Conservation (phyloP, 2,329 filamentous ascomycete species). For the Cercospora sp. region DNA sequence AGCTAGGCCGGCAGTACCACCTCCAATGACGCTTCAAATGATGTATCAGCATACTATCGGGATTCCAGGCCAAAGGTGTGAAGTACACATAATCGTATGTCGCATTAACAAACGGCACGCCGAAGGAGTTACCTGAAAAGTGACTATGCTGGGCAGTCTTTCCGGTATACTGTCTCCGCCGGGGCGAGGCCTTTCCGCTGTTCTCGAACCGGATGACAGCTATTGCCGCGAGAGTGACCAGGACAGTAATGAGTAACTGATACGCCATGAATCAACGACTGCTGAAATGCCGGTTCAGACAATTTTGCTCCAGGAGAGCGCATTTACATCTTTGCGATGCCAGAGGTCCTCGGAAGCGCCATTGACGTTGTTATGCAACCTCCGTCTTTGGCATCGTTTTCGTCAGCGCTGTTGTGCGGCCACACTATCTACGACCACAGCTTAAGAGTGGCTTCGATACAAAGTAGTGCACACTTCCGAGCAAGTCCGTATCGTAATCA, state of each 20-base stretch:
- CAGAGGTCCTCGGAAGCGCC: background rate
- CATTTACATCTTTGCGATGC: background rate
- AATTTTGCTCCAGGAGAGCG: background rate
- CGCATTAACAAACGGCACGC: background rate
- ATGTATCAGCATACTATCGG: background rate
- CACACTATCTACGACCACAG: background rate
- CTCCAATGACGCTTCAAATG: background rate
- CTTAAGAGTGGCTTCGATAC: background rate
- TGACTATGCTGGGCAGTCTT: background rate
- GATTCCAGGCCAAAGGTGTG: background rate
- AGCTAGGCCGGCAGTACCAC: background rate
- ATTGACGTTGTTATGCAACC: background rate
- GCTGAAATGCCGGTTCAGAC: background rate
- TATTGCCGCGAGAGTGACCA: background rate
- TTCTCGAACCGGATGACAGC: background rate
- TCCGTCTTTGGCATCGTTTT: background rate
- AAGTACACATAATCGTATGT: background rate
- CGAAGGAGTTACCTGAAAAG: background rate
- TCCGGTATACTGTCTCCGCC: background rate
- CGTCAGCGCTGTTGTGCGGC: background rate
- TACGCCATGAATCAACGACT: background rate
- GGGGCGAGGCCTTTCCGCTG: background rate
- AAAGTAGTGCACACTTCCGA: background rate
- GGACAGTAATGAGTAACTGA: background rate
- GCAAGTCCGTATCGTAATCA: background rate